Evolutionary conservation across 148 eudicot genomes (phyloP), one percentile per base, ranked within the genome.

Genomic region (Vaccinium darrowii): DNA sequence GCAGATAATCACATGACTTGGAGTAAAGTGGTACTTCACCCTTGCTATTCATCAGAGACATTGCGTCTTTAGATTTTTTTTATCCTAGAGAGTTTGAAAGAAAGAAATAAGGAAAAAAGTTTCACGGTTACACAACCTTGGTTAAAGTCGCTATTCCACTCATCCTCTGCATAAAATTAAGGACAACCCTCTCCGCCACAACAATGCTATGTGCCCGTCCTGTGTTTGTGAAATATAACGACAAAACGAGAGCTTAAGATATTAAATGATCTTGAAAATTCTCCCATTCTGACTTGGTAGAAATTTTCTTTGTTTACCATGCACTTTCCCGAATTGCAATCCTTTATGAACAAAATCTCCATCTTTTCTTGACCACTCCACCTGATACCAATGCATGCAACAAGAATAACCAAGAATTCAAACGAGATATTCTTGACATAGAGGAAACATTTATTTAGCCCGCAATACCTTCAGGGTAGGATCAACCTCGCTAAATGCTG

Each of bases 151-250:
- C 98, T 84, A 96, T 93, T 81, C 99, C 99, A 89, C 99, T 96
- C 99, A 96, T 96, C 86, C 99, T 92, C 88, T 96, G 99, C 98
- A 96, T 94, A 87, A 96, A 96, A 87, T 96, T 96, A 83, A 96
- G 91, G 56, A 90, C 99, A 78, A 96, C 99, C 87, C 98, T 94
- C 89, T 96, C 99, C 57, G 94, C 94, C 53, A 94, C 92, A 54
- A 96, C 94, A 79, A 96, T 93, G 85, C 90, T 93, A 86, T 93
- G 95, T 1, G 99, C 98, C 77, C 88, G 90, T 87, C 98, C 99
- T 96, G 91, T 90, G 83, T 83, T 69, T 65, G 58, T 75, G 65
- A 65, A 79, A 54, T 25, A 39, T 50, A 30, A 25, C 21, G 8
- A 16, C 83, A 9, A 65, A 69, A 56, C 52, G 54, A 27, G 56